These are phyloP conservation scores for Xylariaceae sp. DNA, from an alignment of 2,329 filamentous ascomycete genomes.

Conservation along the genomic window DNA sequence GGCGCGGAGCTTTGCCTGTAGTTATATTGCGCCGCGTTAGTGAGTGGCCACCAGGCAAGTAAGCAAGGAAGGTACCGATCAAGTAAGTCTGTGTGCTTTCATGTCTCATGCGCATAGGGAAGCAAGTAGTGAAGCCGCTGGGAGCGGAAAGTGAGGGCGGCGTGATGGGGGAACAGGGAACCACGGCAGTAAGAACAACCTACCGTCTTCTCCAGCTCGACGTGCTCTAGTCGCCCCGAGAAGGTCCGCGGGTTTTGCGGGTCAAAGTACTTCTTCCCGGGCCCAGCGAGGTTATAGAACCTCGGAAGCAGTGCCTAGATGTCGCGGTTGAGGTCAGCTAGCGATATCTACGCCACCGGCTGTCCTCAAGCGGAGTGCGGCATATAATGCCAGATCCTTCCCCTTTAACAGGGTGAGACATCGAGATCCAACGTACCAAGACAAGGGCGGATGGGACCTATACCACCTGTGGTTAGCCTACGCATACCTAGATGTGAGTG, in stretches of 20 bases:
- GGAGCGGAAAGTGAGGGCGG: neutral
- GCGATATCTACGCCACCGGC: neutral
- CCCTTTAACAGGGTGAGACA: neutral
- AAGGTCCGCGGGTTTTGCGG: conserved; percentile 18
- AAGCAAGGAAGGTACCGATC: too few relatives aligned
- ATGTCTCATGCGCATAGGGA: too few relatives aligned
- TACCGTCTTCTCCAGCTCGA: conserved; percentile 22
- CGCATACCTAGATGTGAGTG: neutral
- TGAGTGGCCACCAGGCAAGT: neutral
- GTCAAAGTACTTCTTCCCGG: conserved; percentile 22
- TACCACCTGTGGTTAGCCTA: neutral
- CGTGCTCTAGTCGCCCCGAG: conserved; percentile 13
- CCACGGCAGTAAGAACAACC: conserved; percentile 2
- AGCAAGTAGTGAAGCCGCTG: neutral
- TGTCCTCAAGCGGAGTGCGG: neutral
- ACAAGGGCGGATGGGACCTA: conserved; percentile 21
- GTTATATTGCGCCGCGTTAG: neutral
- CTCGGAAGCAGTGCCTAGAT: conserved; percentile 18
- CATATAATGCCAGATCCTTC: too few relatives aligned
- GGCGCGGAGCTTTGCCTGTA: conserved; percentile 14
- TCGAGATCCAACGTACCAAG: conserved; percentile 13
- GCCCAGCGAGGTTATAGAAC: conserved; percentile 20
- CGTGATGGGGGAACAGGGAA: neutral
- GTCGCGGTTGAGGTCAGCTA: neutral
- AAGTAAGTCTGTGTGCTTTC: too few relatives aligned